A percentile compares a stretch with the other conserved stretches of the same genome.
Evolutionary conservation across 83 land plant species (phyloP).

Genomic region (Thuja plicata): DNA sequence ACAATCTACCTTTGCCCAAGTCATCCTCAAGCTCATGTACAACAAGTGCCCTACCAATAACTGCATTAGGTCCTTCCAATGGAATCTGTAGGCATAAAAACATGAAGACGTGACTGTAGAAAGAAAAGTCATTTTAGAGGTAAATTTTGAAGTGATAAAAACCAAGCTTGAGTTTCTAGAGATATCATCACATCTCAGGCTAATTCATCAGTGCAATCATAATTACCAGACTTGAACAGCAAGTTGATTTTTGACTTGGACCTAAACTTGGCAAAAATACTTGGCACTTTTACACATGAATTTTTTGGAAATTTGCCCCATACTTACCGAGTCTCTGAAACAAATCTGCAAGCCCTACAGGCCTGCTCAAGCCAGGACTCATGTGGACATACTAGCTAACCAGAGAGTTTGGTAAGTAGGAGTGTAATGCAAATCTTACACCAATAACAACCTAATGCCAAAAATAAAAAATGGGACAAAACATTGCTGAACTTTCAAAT

Average conservation of each 20-base stretch:
- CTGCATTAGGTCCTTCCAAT: constrained; percentile 71
- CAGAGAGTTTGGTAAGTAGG: too few relatives aligned
- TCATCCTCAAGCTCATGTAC: constrained; percentile 92
- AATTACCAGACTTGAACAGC: too few relatives aligned
- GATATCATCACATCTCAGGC: background rate
- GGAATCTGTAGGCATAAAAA: constrained; percentile 62
- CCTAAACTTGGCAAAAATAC: too few relatives aligned
- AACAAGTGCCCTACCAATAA: constrained; percentile 89
- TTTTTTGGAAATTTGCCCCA: too few relatives aligned
- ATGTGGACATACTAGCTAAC: too few relatives aligned
- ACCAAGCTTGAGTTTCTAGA: background rate
- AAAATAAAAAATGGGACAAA: background rate
- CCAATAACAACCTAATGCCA: background rate
- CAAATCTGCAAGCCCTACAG: too few relatives aligned
- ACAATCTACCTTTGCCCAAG: constrained; percentile 78
- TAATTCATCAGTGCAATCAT: background rate
- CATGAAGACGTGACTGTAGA: background rate
- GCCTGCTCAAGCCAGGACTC: too few relatives aligned
- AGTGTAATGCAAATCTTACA: background rate
- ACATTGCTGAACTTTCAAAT: background rate
- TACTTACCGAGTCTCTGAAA: too few relatives aligned
- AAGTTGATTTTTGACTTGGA: too few relatives aligned
- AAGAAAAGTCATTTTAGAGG: background rate
- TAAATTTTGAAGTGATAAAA: background rate
- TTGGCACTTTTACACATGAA: too few relatives aligned